Evolutionary conservation across 805 yeast genomes (phyloP), one percentile per base, ranked within the genome.

Genomic region (Myxozyma neotropica): DNA sequence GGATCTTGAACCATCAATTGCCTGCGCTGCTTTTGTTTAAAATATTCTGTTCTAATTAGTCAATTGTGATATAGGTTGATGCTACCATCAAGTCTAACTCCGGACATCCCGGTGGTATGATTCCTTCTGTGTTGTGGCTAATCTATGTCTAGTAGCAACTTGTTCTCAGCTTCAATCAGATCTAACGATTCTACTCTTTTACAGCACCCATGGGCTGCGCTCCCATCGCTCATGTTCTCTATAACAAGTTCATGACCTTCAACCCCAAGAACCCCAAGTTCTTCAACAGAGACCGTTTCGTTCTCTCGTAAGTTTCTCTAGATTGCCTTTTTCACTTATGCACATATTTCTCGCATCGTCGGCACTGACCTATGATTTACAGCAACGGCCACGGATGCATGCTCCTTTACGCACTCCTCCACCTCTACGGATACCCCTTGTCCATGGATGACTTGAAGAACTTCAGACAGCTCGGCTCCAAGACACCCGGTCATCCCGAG

Each of bases 401-500:
- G 59, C 80, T 93, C 65, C 80, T 89, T 74, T 93, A 93, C 83
- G 78, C 92, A 40, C 75, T 93, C 77, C 81, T 93, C 71, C 94
- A 88, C 75, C 80, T 94, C 71, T 84, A 84, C 72, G 98, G 98
- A 63, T 93, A 83, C 80, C 87, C 83, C 70, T 78, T 85, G 73
- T 71, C 89, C 58, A 75, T 93, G 67, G 96, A 90, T 47, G 98
- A 93, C 77, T 81, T 93, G 77, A 87, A 91, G 81, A 76, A 81
- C 64, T 94, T 94, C 80, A 88, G 98, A 82, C 95, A 89, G 78
- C 77, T 92, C 72, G 81, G 82, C 73, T 91, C 98, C 66, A 87
- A 85, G 78, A 87, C 96, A 63, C 98, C 99, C 52, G 99, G 99
- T 69, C 99, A 93, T 80, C 99, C 99, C 58, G 99, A 93, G 80